These are phyloP conservation scores for Coriaria nepalensis DNA, from an alignment of 306 rosid species.

Conservation along the genomic window DNA sequence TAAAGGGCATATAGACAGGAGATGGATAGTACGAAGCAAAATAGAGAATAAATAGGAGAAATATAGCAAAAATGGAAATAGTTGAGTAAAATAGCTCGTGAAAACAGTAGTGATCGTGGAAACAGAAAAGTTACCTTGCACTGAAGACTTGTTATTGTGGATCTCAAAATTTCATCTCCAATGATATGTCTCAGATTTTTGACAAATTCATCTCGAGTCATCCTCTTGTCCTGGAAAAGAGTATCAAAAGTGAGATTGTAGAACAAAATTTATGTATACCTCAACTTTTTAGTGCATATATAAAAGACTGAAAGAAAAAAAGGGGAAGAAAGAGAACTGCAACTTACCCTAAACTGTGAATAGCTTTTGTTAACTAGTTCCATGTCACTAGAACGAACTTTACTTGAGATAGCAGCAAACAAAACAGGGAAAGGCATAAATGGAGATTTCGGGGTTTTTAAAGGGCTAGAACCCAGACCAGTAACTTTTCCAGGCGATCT, in stretches of 20 bases:
- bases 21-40: too few relatives aligned
- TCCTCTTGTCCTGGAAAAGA: constrained; percentile 43
- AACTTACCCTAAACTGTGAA: constrained; percentile 40
- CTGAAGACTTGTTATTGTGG: constrained; percentile 41
- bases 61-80: background rate
- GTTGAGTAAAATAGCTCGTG: background rate
- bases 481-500: constrained; percentile 30
- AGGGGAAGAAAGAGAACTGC: background rate
- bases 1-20: too few relatives aligned
- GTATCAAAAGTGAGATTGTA: constrained; percentile 7
- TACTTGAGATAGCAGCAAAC: constrained; percentile 44
- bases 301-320: background rate
- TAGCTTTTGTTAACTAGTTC: constrained; percentile 30
- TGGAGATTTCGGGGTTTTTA: constrained; percentile 54
- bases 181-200: constrained; percentile 52
- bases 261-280: background rate
- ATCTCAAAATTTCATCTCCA: constrained; percentile 64
- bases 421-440: constrained; percentile 74
- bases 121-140: constrained; percentile 31
- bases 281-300: too few relatives aligned
- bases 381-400: constrained; percentile 38
- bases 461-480: constrained; percentile 27
- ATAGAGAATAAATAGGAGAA: too few relatives aligned
- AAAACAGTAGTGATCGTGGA: background rate
- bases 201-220: constrained; percentile 56